phyloP scores from a whole-genome alignment of 2,329 filamentous ascomycete species.

The Cytospora paraplurivora region DNA sequence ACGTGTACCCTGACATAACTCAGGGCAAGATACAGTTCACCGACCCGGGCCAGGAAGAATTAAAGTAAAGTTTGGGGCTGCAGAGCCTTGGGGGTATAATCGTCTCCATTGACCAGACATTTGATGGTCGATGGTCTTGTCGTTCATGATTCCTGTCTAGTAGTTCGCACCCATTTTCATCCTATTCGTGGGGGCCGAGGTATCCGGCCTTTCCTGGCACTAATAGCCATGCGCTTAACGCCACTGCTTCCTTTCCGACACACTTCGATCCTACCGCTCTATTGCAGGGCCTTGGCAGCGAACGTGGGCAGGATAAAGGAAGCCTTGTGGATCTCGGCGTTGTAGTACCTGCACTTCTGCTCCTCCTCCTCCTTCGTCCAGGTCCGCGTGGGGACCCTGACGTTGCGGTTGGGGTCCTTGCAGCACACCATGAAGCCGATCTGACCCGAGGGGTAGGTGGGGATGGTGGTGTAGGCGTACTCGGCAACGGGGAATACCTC shows the following conservation, averaged over 20 bases:
- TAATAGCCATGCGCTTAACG: not conserved
- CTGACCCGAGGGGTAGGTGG: slow-evolving; percentile 97
- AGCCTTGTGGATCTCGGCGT: slow-evolving; percentile 92
- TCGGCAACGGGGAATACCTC: slow-evolving; percentile 97
- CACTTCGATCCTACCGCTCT: slow-evolving; percentile 32
- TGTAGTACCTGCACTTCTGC: slow-evolving; percentile 95
- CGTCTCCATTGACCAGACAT: slow-evolving; percentile 11
- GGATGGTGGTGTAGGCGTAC: slow-evolving; percentile 99
- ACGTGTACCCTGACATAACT: slow-evolving; percentile 92
- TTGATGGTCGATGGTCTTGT: not conserved
- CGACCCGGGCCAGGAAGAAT: slow-evolving; percentile 21
- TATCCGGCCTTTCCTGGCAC: not conserved
- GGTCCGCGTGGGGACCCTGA: slow-evolving; percentile 79
- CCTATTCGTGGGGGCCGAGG: not conserved
- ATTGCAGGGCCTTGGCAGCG: slow-evolving; percentile 74
- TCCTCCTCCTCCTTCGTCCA: slow-evolving; percentile 89
- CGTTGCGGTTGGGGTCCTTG: slow-evolving; percentile 85
- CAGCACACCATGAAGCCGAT: slow-evolving; percentile 99
- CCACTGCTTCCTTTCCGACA: not conserved
- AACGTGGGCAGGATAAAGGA: slow-evolving; percentile 93
- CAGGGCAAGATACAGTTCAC: slow-evolving; percentile 47
- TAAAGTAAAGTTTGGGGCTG: not conserved
- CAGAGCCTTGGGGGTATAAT: slow-evolving; percentile 11
- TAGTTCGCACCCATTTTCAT: not conserved
- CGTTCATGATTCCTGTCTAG: slow-evolving; percentile 6